Conservation (phyloP, 73 alveolate species). For the Blepharisma stoltei region DNA sequence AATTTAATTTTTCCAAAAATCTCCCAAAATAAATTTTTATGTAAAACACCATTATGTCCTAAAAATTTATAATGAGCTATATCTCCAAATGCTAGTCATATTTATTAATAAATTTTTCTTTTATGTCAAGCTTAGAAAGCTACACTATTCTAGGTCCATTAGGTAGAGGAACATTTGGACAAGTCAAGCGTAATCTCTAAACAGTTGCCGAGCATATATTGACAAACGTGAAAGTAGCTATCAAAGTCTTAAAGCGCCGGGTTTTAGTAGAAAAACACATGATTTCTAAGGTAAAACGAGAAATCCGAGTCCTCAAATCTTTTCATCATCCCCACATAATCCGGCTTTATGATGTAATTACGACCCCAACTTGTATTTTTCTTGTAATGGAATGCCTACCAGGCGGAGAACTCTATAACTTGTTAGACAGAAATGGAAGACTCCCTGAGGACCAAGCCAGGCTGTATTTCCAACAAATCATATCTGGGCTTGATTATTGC, state of each 20-base stretch:
- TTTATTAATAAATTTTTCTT: too few species aligned
- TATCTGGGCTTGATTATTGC: conserved; percentile 69
- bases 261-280: conserved; percentile 53
- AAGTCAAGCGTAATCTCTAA: conserved; percentile 63
- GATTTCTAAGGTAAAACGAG: conserved; percentile 73
- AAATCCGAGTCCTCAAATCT: conserved; percentile 65
- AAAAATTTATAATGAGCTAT: too few species aligned
- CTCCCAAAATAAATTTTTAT: too few species aligned
- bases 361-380: conserved; percentile 57
- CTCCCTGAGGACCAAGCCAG: conserved; percentile 73
- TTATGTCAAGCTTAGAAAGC: conserved; percentile 44
- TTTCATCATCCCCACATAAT: conserved; percentile 88
- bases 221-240: conserved; percentile 70
- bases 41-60: too few species aligned
- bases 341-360: conserved; percentile 74
- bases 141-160: conserved; percentile 61
- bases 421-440: conserved; percentile 74
- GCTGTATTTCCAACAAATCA: conserved; percentile 63
- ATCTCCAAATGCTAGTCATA: too few species aligned
- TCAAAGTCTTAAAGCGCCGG: conserved; percentile 66
- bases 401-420: conserved; percentile 92
- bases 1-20: too few species aligned
- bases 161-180: conserved; percentile 94
- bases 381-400: conserved; percentile 73
- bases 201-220: conserved; percentile 63